A percentile compares a stretch with the other conserved stretches of the same genome.
Evolutionary conservation across 73 alveolate genomes (phyloP).

Genomic region (Tetrahymena elliotti): DNA sequence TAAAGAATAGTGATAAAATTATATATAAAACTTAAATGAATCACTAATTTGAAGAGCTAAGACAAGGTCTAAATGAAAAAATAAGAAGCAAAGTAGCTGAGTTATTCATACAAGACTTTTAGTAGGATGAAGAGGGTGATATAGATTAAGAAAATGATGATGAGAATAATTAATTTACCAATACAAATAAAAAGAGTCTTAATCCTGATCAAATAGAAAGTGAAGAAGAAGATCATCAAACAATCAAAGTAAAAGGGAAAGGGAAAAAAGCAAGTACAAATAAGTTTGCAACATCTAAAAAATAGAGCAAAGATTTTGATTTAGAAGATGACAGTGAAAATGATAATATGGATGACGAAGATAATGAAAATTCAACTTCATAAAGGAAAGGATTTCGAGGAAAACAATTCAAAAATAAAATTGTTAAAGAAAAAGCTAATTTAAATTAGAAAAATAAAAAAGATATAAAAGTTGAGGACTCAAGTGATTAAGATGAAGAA

Average conservation of each 20-base stretch:
- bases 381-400: not conserved
- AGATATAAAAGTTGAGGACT: not conserved
- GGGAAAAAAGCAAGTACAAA: not conserved
- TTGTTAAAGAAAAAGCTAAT: not conserved
- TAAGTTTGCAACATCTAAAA: not conserved
- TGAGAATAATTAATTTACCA: not conserved
- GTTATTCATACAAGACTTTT: not conserved
- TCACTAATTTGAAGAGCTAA: not conserved
- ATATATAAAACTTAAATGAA: not conserved
- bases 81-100: not conserved
- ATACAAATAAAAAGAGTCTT: not conserved
- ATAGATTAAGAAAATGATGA: not conserved
- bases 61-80: not conserved
- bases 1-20: not conserved
- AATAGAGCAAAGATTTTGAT: not conserved
- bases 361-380: not conserved
- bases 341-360: not conserved
- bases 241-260: not conserved
- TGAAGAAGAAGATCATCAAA: not conserved
- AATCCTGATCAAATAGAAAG: not conserved
- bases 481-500: not conserved
- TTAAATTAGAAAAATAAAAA: not conserved
- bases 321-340: not conserved
- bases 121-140: not conserved
- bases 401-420: not conserved